Base-by-base conservation (phyloP, 345 rosid species). In the Salix brachista region DNA sequence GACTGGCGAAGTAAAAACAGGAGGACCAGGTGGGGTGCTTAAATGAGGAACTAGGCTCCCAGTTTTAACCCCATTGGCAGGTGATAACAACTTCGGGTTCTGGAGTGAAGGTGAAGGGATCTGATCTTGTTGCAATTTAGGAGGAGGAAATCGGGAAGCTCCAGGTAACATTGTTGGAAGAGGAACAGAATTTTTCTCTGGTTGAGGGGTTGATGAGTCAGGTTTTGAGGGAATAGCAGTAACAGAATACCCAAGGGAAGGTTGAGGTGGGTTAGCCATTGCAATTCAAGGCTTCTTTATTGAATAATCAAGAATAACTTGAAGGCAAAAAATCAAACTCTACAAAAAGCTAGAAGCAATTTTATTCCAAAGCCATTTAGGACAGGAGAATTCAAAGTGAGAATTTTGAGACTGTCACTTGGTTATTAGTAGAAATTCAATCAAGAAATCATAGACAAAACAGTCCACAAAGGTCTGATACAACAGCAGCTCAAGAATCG, bases 11-110 rank as follows among this genome's bases (percentile, higher is more conserved):
- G 83, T 85, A 79, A 96, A 96, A 26, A 93, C 88, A 14, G 96
- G 97, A 79, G 99, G 98, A 54, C 97, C 97, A 30, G 97, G 98
- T 0, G 98, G 97, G 34, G 95, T 93, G 86, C 98, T 96, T 83
- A 92, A 16, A 76, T 90, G 98, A 81, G 97, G 88, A 73, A 84
- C 48, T 9, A 90, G 86, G 77, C 93, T 90, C 21, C 92, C 97
- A n/a, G 84, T 76, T 83, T 81, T 88, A 48, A 87, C 83, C 39
- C 93, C 98, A 83, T 88, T 90, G 16, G 88, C 78, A 30, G 97
- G 90, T 5, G 95, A 90, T 74, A 85, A 32, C 60, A 90, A 32
- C 80, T 74, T 86, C 36, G 91, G 88, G 41, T 81, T 72, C 80
- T 76, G 86, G 77, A 86, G 74, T 1, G 91, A 83, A 54, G 95